These are phyloP conservation scores for Eucalyptus sp. DNA, from an alignment of 345 rosid species.

Conservation along the genomic window DNA sequence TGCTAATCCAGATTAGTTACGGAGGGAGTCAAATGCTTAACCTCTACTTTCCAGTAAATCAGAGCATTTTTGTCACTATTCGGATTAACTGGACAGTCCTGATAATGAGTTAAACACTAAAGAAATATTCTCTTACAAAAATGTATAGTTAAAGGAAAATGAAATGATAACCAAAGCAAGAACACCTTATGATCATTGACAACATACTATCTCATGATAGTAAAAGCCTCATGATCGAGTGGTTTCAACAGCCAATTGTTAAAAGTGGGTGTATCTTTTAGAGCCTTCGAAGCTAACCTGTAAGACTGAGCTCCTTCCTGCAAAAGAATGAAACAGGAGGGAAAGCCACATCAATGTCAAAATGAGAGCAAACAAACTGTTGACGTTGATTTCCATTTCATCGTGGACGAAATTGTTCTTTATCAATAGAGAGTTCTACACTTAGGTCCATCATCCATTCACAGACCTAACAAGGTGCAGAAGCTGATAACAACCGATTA, in stretches of 20 bases:
- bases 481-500: background rate
- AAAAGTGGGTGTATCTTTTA: slow-evolving; percentile 29
- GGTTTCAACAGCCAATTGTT: slow-evolving; percentile 39
- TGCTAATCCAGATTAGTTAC: too few species aligned
- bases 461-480: background rate
- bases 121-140: background rate
- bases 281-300: slow-evolving; percentile 16
- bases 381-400: background rate
- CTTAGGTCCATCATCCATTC: background rate
- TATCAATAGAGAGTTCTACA: background rate
- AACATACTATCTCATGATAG: background rate
- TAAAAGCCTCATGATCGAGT: slow-evolving; percentile 26
- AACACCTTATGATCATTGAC: background rate
- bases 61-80: background rate
- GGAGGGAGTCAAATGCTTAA: background rate
- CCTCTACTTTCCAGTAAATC: background rate
- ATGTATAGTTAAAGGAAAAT: background rate
- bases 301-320: slow-evolving; percentile 57
- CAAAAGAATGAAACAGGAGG: background rate
- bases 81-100: background rate
- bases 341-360: background rate
- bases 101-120: background rate
- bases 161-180: background rate
- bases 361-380: background rate
- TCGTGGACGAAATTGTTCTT: background rate